Evolutionary conservation across 129 eudicot species (phyloP), one percentile per base, ranked within the genome.

Genomic region (Tanacetum coccineum): DNA sequence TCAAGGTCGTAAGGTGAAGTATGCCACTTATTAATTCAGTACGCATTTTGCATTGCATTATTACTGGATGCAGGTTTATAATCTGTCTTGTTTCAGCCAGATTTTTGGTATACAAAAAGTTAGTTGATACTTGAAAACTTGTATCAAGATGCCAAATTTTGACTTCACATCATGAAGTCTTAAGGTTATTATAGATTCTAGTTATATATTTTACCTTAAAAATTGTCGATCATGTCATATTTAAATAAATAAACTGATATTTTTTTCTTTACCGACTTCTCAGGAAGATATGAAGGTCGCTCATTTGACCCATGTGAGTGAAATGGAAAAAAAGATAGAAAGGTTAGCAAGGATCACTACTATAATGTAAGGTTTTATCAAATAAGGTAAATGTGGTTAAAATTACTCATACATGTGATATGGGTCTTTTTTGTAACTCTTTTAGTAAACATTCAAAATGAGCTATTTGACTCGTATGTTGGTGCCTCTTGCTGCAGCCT

Each of bases 261-360:
- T 32, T 6, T 15, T 56, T 59, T 12, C 46, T 64, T 42, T 21
- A 7, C 6, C 48, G 17, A 18, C 11, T 56, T 71, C 56, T 55
- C 66, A 92, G 98, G 98, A 88, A 79, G 98, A 92, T 71, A 92
- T 85, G 80, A 92, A 80, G 69, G 91, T 86, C 11, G 87, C 89
- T 12, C 88, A 92, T 78, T 77, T 82, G 86, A 88, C 96, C 89
- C 83, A n/a, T n/a, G n/a, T n/a, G n/a, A n/a, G n/a, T n/a, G n/a
- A n/a, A n/a, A n/a, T n/a, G n/a, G n/a, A n/a, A 68, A 92, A 92
- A 85, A 92, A 92, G 87, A 84, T 84, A 26, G 96, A 88, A 76
- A 92, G 84, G 9, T 80, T 92, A 70, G 81, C 87, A 71, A 83
- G 98, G 78, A 85, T 88, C 76, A 88, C 96, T 52, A 44, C 86